Base-by-base conservation (phyloP, 805 yeast species). In the Metschnikowia picachoensis region DNA sequence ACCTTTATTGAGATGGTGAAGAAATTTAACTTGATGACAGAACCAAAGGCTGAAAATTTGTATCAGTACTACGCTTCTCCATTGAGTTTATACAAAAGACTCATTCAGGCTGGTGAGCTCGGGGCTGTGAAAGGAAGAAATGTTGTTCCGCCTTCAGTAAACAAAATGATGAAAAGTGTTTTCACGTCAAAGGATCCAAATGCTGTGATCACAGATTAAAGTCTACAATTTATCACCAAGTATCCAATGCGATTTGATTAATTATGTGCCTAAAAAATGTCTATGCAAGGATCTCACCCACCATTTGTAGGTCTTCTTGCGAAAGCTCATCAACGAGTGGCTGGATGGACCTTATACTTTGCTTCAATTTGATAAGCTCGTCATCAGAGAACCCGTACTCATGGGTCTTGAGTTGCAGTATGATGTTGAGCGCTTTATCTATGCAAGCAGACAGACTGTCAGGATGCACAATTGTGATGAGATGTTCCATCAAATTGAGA, bases 11-110 rank as follows among this genome's bases (percentile, higher is more conserved):
- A 76, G 51, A 72, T 81, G 44, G 51, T 85, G 27, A 71, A 75
- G 42, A 83, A 83, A 46, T 73, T 85, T 51, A 80, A 78, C 44
- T 67, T 73, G 51, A 73, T 85, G 74, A 82, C 86, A 2, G 73
- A 70, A 9, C 59, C 72, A 2, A 75, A 74, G 44, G 77, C 82
- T 0, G 73, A 74, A 38, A 66, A 72, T 16, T 63, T 83, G 2
- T 62, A 66, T 29, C 56, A 65, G 13, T 65, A 64, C 35, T 76
- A 76, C 51, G 64, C 70, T 3, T 66, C 70, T 8, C 61, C 82
- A 20, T 66, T 56, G 34, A 53, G 58, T 36, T 42, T 72, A 13
- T 66, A 58, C 47, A 50, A 52, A 36, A 39, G 68, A 54, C 63
- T 64, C 56, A 37, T 51, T 41, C 43, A 35, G 17, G 47, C 41